Evolutionary conservation across 2,329 filamentous ascomycete species (phyloP).

Genomic region (Alternaria alternata): DNA sequence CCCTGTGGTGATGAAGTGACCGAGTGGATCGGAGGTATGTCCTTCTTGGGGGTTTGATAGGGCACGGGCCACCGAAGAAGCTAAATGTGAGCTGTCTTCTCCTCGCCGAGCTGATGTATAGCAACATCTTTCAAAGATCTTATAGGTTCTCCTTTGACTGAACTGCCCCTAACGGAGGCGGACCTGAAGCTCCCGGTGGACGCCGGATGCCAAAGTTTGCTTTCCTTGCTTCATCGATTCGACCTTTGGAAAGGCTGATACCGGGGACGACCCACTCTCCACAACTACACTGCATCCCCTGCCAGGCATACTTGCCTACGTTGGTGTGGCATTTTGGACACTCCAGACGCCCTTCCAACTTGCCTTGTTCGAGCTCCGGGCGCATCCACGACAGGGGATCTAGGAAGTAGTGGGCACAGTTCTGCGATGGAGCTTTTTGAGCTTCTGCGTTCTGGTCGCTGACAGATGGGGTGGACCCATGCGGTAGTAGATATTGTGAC

Average conservation of each 20-base stretch:
- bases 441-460: conserved; percentile 22
- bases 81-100: background rate
- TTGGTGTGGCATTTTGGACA: conserved; percentile 88
- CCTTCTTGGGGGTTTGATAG: background rate
- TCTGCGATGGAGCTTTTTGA: conserved; percentile 29
- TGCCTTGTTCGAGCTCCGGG: conserved; percentile 79
- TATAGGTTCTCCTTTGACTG: conserved; percentile 19
- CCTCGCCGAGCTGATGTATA: background rate
- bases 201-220: conserved; percentile 43
- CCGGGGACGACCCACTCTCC: conserved; percentile 89
- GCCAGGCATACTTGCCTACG: conserved; percentile 94
- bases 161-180: conserved; percentile 14
- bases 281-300: conserved; percentile 92
- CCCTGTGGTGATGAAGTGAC: background rate
- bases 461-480: conserved; percentile 55
- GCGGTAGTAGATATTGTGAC: conserved; percentile 72
- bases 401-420: conserved; percentile 87
- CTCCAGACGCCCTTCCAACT: conserved; percentile 81
- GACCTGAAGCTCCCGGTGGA: conserved; percentile 37
- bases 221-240: conserved; percentile 74
- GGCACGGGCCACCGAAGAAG: background rate
- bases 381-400: conserved; percentile 97
- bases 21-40: background rate
- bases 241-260: conserved; percentile 83
- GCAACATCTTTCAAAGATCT: background rate